Base-by-base conservation (phyloP, 352 stramenopile genomes). In the Pythium aristosporum region DNA sequence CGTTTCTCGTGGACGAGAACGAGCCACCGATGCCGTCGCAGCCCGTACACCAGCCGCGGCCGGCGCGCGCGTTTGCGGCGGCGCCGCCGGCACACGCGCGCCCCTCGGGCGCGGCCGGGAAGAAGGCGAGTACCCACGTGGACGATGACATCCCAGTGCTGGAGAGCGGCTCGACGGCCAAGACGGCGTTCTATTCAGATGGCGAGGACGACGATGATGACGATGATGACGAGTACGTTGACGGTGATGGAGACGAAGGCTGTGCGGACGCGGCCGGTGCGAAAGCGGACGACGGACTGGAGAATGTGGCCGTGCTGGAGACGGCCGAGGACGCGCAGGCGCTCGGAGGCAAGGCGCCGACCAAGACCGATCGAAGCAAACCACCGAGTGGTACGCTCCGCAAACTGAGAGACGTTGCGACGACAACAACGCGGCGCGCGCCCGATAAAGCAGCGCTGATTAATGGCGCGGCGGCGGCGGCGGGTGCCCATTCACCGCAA, bases 111-210 rank as follows among this genome's bases (percentile, higher is more conserved):
- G 30, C 13, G 16, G 42, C 10, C 3, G 12, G 20, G 20, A 37
- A 15, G 15, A 61, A 49, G 51, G n/a, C 53, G 42, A 44, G 43
- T 13, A 57, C 56, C 28, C 28, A 36, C 34, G 36, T 47, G 21
- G 71, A 84, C 37, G 76, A 80, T 42, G 84, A 92, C 53, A 91
- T 92, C 39, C 84, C 84, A 5, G 84, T 92, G 56, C 61, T 92
- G 20, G 84, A 91, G 50, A 71, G 36, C 62, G 58, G 47, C 49
- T 56, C 39, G 15, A 49, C 20, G 13, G 66, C 53, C 57, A 53
- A 57, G n/a, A 46, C 48, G 30, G 67, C 55, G 61, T 89, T 85
- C 44, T 75, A 69, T 50, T 66, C 79, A 25, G 67, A 73, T 18
- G 58, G 56, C 1, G 67, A 73, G 2, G 67, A 73, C 20, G 65